Base-by-base conservation (phyloP, 257 asterid species). In the Solanum bulbocastanum region DNA sequence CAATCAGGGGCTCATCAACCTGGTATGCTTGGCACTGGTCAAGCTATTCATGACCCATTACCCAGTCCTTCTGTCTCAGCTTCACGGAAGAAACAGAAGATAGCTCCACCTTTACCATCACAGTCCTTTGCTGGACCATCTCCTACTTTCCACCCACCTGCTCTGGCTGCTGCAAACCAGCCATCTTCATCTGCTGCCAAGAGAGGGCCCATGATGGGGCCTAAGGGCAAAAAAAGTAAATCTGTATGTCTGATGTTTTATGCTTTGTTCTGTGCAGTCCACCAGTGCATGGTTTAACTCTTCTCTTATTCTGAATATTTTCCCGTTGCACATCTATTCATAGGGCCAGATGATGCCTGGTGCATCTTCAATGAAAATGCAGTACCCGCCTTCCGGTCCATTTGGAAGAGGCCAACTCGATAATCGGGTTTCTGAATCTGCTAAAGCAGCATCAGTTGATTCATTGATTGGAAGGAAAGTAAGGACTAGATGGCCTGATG, bases 401-500 rank as follows among this genome's bases (percentile, higher is more conserved):
- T 89, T 91, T 87, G 98, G 96, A 73, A 96, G 99, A 92, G 97
- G 93, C 76, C 98, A 97, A 88, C 91, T 94, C 83, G 92, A 92
- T 79, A 92, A 93, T 89, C 97, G 95, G 84, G 91, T 90, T 83
- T 83, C 90, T 74, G 97, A 93, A 86, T 93, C 94, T 68, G 93
- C 93, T 39, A 98, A 94, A 87, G 94, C 94, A 83, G 94, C 90
- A 86, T 76, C 94, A 75, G 87, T 87, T 85, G 92, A 93, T 89
- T 87, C 95, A 8, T 89, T 96, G 92, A 87, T 97, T 56, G 99
- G 99, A 86, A 93, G 95, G 93, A 97, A 87, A 93, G 96, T 97
- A 87, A 92, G 95, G 91, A 97, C 98, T n/a, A 90, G 96, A 89
- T 97, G 98, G 99, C 99, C 99, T 84, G 99, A 96, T 86, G 98